Evolutionary conservation across 768 basidiomycete genomes (phyloP).

Genomic region (Russula ochroleuca): DNA sequence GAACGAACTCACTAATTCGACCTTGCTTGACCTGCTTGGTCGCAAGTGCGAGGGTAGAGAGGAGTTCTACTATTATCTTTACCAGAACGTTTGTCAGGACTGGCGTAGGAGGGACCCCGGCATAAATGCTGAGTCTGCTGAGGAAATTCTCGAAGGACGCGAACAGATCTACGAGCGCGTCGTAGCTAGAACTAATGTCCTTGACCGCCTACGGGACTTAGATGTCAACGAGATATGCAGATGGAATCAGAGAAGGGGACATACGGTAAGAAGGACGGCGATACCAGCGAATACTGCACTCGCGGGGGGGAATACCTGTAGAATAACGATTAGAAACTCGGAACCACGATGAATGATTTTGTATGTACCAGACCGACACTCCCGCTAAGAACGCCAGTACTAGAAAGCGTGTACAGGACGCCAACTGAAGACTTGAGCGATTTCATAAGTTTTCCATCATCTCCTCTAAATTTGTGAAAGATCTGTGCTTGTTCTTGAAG

Average conservation of each 20-base stretch:
- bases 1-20: background rate
- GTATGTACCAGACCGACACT: background rate
- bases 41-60: constrained; percentile 1
- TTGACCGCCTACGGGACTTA: background rate
- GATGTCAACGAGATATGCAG: no score
- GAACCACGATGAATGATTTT: background rate
- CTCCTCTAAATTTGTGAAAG: background rate
- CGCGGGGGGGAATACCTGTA: no score
- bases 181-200: background rate
- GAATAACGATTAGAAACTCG: no score
- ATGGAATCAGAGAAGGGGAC: no score
- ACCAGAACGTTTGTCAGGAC: background rate
- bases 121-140: constrained; percentile 1
- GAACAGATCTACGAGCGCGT: constrained; percentile 3
- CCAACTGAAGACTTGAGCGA: background rate
- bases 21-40: constrained; percentile 9
- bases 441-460: background rate
- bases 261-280: no score
- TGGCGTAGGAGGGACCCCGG: background rate
- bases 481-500: background rate
- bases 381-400: background rate
- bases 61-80: constrained; percentile 5
- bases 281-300: no score
- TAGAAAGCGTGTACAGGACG: background rate
- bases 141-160: constrained; percentile 7